These are phyloP conservation scores for Immersiporthe knoxdaviesiana DNA, from an alignment of 2,329 filamentous ascomycete genomes.

Conservation along the genomic window DNA sequence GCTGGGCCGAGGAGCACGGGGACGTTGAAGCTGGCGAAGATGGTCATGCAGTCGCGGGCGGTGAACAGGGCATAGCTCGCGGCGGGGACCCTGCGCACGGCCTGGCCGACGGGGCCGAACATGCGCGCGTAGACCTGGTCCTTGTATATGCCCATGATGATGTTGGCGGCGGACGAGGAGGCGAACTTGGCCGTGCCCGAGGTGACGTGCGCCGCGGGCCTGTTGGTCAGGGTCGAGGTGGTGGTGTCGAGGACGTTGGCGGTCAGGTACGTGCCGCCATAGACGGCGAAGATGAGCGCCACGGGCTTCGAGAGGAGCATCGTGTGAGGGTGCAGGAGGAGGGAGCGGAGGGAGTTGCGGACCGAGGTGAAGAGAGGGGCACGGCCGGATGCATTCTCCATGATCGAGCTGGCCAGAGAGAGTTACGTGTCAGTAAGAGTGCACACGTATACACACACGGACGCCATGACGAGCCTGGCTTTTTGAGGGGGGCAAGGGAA, in stretches of 20 bases:
- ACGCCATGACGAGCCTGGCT: background rate
- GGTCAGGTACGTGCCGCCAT: constrained; percentile 86
- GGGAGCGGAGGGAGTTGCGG: constrained; percentile 56
- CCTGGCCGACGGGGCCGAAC: constrained; percentile 65
- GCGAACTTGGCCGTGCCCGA: constrained; percentile 80
- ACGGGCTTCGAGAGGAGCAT: constrained; percentile 69
- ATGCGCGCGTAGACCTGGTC: constrained; percentile 83
- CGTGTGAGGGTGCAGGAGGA: constrained; percentile 62
- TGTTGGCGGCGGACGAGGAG: constrained; percentile 79
- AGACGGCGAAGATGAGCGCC: constrained; percentile 72
- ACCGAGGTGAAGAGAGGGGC: constrained; percentile 63
- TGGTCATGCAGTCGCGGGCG: constrained; percentile 81
- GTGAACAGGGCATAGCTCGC: constrained; percentile 80
- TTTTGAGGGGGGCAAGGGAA: no score
- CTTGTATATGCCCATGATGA: constrained; percentile 86
- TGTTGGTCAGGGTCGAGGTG: constrained; percentile 63
- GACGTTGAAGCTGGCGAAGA: constrained; percentile 91
- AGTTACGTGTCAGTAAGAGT: background rate
- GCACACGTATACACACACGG: background rate
- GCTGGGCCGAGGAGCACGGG: constrained; percentile 76
- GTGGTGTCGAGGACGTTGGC: constrained; percentile 87
- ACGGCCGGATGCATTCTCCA: constrained; percentile 78
- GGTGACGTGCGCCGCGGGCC: constrained; percentile 65
- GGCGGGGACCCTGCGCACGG: constrained; percentile 63
- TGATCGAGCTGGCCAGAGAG: constrained; percentile 64